Conservation (phyloP, 148 eudicot species). For the Arctostaphylos glauca region DNA sequence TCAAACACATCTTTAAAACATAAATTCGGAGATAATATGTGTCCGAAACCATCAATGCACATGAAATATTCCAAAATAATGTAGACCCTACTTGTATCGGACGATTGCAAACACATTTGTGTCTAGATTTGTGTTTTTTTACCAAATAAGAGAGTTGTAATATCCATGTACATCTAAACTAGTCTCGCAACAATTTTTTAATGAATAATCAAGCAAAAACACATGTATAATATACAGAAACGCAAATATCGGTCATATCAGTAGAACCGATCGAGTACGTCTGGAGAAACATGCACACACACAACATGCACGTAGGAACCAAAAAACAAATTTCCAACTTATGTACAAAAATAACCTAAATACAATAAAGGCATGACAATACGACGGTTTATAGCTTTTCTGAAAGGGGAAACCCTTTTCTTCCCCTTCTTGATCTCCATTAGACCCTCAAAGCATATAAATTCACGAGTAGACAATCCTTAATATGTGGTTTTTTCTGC, state of each 20-base stretch:
- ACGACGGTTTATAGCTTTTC: neutral
- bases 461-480: neutral
- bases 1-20: too few species aligned
- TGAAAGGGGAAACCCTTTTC: neutral
- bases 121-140: neutral
- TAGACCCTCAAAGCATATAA: neutral
- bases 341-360: slow-evolving; percentile 2
- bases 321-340: neutral
- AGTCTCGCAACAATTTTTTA: neutral
- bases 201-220: neutral
- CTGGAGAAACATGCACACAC: neutral
- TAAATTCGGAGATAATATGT: too few species aligned
- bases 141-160: neutral
- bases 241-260: neutral
- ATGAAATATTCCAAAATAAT: too few species aligned
- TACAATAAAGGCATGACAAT: neutral
- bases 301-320: neutral
- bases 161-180: neutral
- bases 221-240: neutral
- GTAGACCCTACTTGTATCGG: too few species aligned
- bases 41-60: too few species aligned
- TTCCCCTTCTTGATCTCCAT: neutral
- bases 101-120: too few species aligned
- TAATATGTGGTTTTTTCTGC: slow-evolving; percentile 1
- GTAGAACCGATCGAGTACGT: neutral